phyloP scores from a whole-genome alignment of 805 yeast species.

The Maudiozyma turicensis region DNA sequence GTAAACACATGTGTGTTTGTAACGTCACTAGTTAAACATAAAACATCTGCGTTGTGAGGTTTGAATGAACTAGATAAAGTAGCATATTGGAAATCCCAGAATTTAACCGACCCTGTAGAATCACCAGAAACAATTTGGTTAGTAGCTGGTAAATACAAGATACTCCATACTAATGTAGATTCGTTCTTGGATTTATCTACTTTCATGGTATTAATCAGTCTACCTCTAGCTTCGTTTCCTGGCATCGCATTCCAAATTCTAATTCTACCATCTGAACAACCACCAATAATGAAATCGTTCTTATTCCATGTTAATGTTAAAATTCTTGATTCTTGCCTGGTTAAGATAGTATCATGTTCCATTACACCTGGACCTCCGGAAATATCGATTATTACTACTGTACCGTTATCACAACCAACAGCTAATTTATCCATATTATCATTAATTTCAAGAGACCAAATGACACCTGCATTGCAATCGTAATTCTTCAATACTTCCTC shows the following conservation, averaged over 20 bases:
- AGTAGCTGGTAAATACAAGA: slow-evolving; percentile 49
- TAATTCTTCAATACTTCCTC: slow-evolving; percentile 65
- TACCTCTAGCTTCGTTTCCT: slow-evolving; percentile 36
- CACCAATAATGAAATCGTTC: slow-evolving; percentile 65
- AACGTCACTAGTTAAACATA: slow-evolving; percentile 56
- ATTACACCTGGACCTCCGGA: slow-evolving; percentile 77
- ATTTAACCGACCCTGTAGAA: slow-evolving; percentile 85
- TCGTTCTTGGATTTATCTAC: slow-evolving; percentile 84
- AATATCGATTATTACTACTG: slow-evolving; percentile 75
- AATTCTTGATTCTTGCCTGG: slow-evolving; percentile 76
- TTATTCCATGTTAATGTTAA: slow-evolving; percentile 69
- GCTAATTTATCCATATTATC: slow-evolving; percentile 56
- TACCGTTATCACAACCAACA: slow-evolving; percentile 93
- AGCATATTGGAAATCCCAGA: slow-evolving; percentile 79
- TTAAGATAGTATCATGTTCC: slow-evolving; percentile 66
- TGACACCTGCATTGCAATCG: slow-evolving; percentile 87
- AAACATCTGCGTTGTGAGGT: slow-evolving; percentile 85
- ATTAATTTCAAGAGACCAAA: slow-evolving; percentile 78
- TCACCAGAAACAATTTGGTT: slow-evolving; percentile 89
- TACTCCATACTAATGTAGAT: slow-evolving; percentile 87
- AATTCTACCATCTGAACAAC: slow-evolving; percentile 90
- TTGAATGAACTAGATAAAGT: slow-evolving; percentile 73
- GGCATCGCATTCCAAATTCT: slow-evolving; percentile 58
- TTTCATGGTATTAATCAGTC: slow-evolving; percentile 75
- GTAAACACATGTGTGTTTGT: slow-evolving; percentile 60